Evolutionary conservation across 352 stramenopile species (phyloP), one percentile per base, ranked within the genome.

Genomic region (Phytopythium aichiense): DNA sequence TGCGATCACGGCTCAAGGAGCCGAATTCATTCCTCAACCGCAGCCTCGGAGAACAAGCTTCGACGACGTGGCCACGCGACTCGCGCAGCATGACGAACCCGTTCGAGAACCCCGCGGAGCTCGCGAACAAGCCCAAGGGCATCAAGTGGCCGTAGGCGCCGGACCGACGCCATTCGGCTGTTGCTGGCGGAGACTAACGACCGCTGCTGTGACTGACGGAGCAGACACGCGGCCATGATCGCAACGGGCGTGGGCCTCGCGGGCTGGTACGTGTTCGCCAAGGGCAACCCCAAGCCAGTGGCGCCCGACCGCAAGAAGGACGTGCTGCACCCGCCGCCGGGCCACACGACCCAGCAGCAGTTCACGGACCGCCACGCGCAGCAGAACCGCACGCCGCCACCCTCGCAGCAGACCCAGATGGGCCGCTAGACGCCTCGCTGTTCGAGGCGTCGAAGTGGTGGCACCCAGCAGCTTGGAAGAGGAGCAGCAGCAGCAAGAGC

Each of bases 121-220:
- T 30, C 23, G 45, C 45, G n/a, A 51, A 51, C 45, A 51, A 30
- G 23, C n/a, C 45, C 20, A 51, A 51, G 45, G 45, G 45, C 45
- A 51, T 51, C 45, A 51, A 51, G 45, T 51, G 45, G 45, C 45
- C 45, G 45, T 51, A 51, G n/a, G 45, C 31, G n/a, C 31, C n/a
- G 23, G 28, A 31, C 2, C 28, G 28, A 2, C 28, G 4, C 28
- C 4, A 31, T 5, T 31, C 7, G 28, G 28, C 16, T 7, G 20
- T n/a, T 28, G 20, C 9, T 51, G 43, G 1, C 1, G 18, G 7
- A 2, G 11, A 18, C 45, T 51, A 16, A 51, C 45, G 23, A 7
- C 28, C 28, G 28, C 7, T 2, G 28, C 0, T 5, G 28, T 31
- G 28, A 31, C 28, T 4, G 28, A 7, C 28, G 28, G 3, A 31